Conservation (phyloP, 2,329 filamentous ascomycete species). For the Periconia macrospinosa region DNA sequence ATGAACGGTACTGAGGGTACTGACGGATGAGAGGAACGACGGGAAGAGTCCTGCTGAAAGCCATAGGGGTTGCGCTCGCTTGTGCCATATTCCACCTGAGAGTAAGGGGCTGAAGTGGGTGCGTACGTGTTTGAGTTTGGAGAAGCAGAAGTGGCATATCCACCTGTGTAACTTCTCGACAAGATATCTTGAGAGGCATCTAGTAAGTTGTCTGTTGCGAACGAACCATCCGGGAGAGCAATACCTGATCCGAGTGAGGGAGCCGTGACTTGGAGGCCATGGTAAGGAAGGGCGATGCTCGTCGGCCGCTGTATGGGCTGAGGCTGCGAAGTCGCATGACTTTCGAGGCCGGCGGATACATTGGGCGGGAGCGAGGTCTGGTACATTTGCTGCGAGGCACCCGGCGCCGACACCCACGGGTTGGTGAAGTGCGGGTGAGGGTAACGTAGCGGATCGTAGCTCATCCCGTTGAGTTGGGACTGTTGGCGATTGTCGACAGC, state of each 20-base stretch:
- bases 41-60: conserved; percentile 59
- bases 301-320: conserved; percentile 61
- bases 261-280: conserved; percentile 72
- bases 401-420: conserved; percentile 73
- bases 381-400: conserved; percentile 62
- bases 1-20: conserved; percentile 60
- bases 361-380: conserved; percentile 65
- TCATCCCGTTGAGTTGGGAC: conserved; percentile 65
- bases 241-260: conserved; percentile 70
- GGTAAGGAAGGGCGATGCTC: conserved; percentile 70
- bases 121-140: conserved; percentile 68
- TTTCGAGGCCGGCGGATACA: conserved; percentile 41
- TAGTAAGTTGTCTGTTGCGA: conserved; percentile 69
- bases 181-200: conserved; percentile 75
- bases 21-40: conserved; percentile 85
- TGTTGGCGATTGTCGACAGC: conserved; percentile 87
- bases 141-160: conserved; percentile 70
- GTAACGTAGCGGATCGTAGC: conserved; percentile 81
- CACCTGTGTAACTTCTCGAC: conserved; percentile 69
- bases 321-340: conserved; percentile 53
- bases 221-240: conserved; percentile 65
- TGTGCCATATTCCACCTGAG: conserved; percentile 72
- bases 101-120: conserved; percentile 71
- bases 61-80: conserved; percentile 56
- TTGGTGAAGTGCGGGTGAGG: conserved; percentile 79